Evolutionary conservation across 2,329 filamentous ascomycete species (phyloP), one percentile per base, ranked within the genome.

Genomic region (Stagonosporopsis chrysanthemi): DNA sequence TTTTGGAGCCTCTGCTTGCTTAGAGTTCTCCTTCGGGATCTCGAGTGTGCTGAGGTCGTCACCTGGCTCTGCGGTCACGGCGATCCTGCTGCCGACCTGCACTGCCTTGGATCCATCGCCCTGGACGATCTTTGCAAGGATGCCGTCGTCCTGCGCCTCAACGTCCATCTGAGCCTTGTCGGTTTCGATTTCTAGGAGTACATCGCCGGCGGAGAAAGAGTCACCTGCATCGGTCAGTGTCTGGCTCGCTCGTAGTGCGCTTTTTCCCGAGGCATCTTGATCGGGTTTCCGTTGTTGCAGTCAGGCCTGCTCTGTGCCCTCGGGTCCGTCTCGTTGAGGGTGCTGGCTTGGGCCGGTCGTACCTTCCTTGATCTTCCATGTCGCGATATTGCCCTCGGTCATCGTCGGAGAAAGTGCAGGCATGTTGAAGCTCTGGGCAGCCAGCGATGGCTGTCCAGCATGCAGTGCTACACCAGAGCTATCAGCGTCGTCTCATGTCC

Each of bases 161-260:
- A 96, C 92, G 68, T 96, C 92, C 91, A 96, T 96, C 54, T 91
- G 91, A 53, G 92, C 92, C 83, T 96, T 96, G 78, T 96, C 92
- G 57, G 92, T 96, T 81, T 96, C 92, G 75, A 96, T 95, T 79
- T 96, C 92, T 58, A 96, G 86, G 48, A 96, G 83, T 29, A 96
- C 91, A 76, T 96, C 92, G 66, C 92, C 92, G 56, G 91, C 90
- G 46, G 85, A 82, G 77, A 92, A 96, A 48, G 86, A 84, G 67
- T 95, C 90, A 74, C 91, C 80, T 82, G 52, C 11, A 24, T 23
- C 36, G 36, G 56, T 72, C 58, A 75, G 65, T 54, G 14, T 38
- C 39, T 28, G 40, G 23, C 19, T 43, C 23, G 38, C 33, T 35
- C 17, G 15, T 40, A 52, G 39, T 22, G 6, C 28, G 4, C 12